Evolutionary conservation across 140 eudicot species (phyloP).

Genomic region (Erigeron philadelphicus): DNA sequence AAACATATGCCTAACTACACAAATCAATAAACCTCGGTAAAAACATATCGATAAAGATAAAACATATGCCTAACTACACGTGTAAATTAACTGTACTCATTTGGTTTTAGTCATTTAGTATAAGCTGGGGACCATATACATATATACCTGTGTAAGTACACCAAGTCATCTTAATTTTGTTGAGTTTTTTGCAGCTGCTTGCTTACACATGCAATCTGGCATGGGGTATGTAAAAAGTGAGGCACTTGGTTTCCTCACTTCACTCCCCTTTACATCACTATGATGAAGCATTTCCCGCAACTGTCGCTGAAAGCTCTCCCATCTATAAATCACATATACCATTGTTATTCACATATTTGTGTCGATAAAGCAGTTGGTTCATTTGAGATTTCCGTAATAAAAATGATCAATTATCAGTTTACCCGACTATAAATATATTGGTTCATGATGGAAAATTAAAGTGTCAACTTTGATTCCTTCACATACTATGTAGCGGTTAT

Average conservation of each 20-base stretch:
- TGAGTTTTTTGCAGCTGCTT: slow-evolving; percentile 35
- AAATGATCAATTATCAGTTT: neutral
- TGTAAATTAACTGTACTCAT: slow-evolving; percentile 2
- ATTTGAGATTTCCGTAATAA: neutral
- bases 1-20: neutral
- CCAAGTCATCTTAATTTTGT: slow-evolving; percentile 29
- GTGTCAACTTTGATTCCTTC: neutral
- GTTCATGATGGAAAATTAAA: neutral
- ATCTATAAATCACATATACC: slow-evolving; percentile 38
- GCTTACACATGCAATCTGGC: slow-evolving; percentile 98
- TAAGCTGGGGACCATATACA: slow-evolving; percentile 15
- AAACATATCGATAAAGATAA: slow-evolving; percentile 25
- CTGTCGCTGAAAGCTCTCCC: slow-evolving; percentile 76
- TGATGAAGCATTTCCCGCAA: slow-evolving; percentile 91
- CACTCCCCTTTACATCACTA: slow-evolving; percentile 76
- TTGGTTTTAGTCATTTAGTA: slow-evolving; percentile 10
- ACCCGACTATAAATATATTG: neutral
- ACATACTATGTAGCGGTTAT: neutral
- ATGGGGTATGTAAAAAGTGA: slow-evolving; percentile 85
- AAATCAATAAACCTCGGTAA: slow-evolving; percentile 21
- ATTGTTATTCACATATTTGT: neutral
- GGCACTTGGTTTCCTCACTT: slow-evolving; percentile 61
- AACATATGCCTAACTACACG: slow-evolving; percentile 22
- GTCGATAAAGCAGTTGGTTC: neutral
- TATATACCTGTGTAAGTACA: slow-evolving; percentile 10